phyloP scores from a whole-genome alignment of 192 early-diverging fungal species.

The Backusella sp. region DNA sequence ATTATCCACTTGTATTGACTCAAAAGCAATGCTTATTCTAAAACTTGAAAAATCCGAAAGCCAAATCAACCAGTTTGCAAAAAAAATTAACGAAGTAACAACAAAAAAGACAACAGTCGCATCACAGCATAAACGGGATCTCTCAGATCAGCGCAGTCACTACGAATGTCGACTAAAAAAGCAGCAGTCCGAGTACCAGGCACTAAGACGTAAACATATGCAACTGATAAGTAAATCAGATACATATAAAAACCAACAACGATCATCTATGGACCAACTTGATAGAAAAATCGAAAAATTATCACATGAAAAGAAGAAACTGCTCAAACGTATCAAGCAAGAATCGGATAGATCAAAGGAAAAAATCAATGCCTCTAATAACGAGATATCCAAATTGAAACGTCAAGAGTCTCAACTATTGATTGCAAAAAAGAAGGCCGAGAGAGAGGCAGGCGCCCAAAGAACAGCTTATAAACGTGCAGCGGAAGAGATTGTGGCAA shows the following conservation, averaged over 20 bases:
- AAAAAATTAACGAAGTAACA: constrained; percentile 2
- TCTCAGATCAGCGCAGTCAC: constrained; percentile 4
- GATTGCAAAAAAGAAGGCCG: constrained; percentile 5
- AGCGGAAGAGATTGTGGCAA: constrained; percentile 3
- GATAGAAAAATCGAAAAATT: constrained; percentile 4
- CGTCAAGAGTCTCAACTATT: constrained; percentile 9
- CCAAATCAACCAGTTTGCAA: neutral
- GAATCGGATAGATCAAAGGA: constrained; percentile 26
- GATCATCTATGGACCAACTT: constrained; percentile 12
- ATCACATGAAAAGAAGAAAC: constrained; percentile 30
- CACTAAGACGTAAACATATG: constrained; percentile 14
- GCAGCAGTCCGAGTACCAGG: constrained; percentile 17
- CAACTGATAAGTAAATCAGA: constrained; percentile 17
- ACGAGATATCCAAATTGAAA: constrained; percentile 9
- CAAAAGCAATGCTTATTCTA: neutral
- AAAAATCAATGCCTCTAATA: neutral
- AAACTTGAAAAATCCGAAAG: constrained; percentile 15
- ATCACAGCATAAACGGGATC: constrained; percentile 13
- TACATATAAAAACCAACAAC: constrained; percentile 2
- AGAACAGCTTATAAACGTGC: constrained; percentile 12
- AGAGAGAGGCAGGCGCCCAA: constrained; percentile 13
- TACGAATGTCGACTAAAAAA: constrained; percentile 18
- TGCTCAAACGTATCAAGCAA: constrained; percentile 27
- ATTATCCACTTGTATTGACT: neutral
- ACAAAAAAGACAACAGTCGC: neutral